These are phyloP conservation scores for Fragaria iinumae DNA, from an alignment of 306 rosid genomes.

Conservation along the genomic window DNA sequence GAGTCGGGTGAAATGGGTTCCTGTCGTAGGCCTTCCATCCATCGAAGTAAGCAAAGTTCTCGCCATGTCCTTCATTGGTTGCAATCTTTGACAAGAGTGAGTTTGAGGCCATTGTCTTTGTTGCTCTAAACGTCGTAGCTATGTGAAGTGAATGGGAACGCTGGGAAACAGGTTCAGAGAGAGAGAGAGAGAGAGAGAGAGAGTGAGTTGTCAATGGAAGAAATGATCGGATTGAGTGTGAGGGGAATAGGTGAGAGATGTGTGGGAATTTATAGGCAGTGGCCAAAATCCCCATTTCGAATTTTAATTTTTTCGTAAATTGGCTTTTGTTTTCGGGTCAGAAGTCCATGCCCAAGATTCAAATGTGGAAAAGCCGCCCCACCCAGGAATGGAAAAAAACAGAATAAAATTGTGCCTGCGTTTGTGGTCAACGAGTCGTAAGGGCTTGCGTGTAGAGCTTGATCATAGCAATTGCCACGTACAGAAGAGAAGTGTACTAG, in stretches of 20 bases:
- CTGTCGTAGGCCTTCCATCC: constrained; percentile 86
- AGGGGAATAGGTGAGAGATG: neutral
- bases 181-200: neutral
- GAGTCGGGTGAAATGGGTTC: constrained; percentile 66
- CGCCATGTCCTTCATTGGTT: constrained; percentile 68
- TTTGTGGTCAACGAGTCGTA: constrained; percentile 37
- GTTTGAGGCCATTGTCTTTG: constrained; percentile 19
- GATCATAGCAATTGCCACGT: constrained; percentile 26
- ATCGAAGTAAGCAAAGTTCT: constrained; percentile 74
- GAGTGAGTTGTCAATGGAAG: neutral
- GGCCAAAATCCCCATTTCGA: neutral
- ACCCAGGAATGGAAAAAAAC: neutral
- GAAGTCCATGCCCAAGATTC: constrained; percentile 21
- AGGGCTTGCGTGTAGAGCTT: constrained; percentile 32
- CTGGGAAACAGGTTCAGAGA: neutral
- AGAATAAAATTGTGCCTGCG: neutral
- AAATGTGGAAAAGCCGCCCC: constrained; percentile 10
- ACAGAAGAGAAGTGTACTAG: constrained; percentile 13
- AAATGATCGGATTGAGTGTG: constrained; percentile 5
- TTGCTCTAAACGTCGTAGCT: too few relatives aligned
- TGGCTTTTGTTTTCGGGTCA: neutral
- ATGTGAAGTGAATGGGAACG: neutral
- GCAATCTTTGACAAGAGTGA: constrained; percentile 64
- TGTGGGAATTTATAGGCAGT: constrained; percentile 13
- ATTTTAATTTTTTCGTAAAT: neutral